phyloP scores from a whole-genome alignment of 179 eudicot species.

The Monotropa hypopitys region DNA sequence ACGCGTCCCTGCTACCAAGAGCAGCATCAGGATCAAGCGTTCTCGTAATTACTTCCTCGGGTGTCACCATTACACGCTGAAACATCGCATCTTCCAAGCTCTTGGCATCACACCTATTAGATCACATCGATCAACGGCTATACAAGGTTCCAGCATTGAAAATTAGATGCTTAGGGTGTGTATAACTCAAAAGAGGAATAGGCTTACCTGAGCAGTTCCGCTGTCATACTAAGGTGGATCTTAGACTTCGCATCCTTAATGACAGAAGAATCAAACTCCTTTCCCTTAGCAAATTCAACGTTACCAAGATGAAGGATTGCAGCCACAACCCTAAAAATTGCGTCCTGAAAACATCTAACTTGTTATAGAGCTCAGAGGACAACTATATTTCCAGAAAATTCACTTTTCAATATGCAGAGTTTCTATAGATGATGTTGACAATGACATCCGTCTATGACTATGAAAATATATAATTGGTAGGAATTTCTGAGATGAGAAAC shows the following conservation, averaged over 20 bases:
- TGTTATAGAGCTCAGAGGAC: too few species aligned
- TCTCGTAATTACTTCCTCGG: slow-evolving; percentile 68
- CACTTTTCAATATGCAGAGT: too few species aligned
- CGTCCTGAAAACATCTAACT: too few species aligned
- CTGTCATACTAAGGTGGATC: slow-evolving; percentile 68
- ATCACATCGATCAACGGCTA: too few species aligned
- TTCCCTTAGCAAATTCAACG: slow-evolving; percentile 70
- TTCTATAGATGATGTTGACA: too few species aligned
- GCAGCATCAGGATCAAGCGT: slow-evolving; percentile 71
- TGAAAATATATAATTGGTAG: too few species aligned
- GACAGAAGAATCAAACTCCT: slow-evolving; percentile 79
- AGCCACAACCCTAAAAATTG: slow-evolving; percentile 93
- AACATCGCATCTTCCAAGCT: slow-evolving; percentile 68
- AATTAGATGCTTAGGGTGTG: too few species aligned
- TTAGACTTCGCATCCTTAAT: slow-evolving; percentile 63
- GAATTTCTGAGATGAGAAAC: too few species aligned
- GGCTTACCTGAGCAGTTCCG: slow-evolving; percentile 86
- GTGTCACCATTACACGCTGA: slow-evolving; percentile 76
- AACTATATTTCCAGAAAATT: too few species aligned
- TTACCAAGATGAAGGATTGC: slow-evolving; percentile 90
- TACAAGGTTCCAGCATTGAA: too few species aligned
- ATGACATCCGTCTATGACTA: too few species aligned
- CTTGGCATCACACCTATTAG: slow-evolving; percentile 61
- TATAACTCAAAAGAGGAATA: too few species aligned
- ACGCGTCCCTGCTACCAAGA: slow-evolving; percentile 79